Evolutionary conservation across 139 green algal genomes (phyloP), one percentile per base, ranked within the genome.

Genomic region (Astrephomene gubernaculifera): DNA sequence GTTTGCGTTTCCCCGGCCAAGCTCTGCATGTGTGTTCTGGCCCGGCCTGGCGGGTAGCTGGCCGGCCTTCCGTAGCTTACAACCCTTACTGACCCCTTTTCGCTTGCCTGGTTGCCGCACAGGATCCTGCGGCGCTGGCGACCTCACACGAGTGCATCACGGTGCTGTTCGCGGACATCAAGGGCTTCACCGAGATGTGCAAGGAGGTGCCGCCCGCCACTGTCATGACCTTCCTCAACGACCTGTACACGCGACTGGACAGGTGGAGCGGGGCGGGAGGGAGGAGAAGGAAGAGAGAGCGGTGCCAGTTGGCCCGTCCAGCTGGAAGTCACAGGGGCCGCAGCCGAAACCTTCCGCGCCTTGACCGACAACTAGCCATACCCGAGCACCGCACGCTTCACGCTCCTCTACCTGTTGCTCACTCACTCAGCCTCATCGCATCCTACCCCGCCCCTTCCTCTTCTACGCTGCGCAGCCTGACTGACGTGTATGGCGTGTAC

Each of bases 401-500:
- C n/a, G n/a, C n/a, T n/a, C n/a, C n/a, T n/a, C n/a, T n/a, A n/a
- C n/a, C n/a, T n/a, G n/a, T n/a, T n/a, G n/a, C n/a, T n/a, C n/a
- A n/a, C n/a, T n/a, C n/a, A n/a, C n/a, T n/a, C n/a, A n/a, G n/a
- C n/a, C n/a, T n/a, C n/a, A n/a, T n/a, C n/a, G n/a, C n/a, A n/a
- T n/a, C n/a, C n/a, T n/a, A n/a, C n/a, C n/a, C n/a, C n/a, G n/a
- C n/a, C 2, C n/a, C 19, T n/a, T 45, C 6, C 71, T 22, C 71
- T 65, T 8, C 44, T n/a, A 67, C 29, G 71, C 29, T 35, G 2
- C 43, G 12, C 24, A 78, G 70, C 36, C 78, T 93, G 57, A 68
- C 70, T 1, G 87, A 93, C 29, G 63, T 81, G 57, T 73, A 88
- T 43, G 81, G 72, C 39, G 81, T 91, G n/a, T 91, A 89, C 84